Conservation (phyloP, 179 eudicot genomes). For the Vitellaria paradoxa region DNA sequence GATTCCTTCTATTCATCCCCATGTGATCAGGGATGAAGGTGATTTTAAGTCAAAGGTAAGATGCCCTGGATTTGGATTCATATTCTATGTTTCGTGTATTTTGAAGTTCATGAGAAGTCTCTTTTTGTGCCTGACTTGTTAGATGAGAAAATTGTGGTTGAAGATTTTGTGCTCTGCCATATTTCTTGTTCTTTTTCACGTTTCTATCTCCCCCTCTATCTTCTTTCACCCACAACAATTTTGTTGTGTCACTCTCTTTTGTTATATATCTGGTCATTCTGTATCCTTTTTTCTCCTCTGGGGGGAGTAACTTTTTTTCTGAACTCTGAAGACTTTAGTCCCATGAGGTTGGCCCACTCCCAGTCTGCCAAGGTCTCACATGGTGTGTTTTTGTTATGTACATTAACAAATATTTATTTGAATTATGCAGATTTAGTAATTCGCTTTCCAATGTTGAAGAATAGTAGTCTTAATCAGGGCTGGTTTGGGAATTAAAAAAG, state of each 20-base stretch:
- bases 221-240: too few species aligned
- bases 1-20: constrained; percentile 96
- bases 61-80: neutral
- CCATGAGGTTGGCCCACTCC: too few species aligned
- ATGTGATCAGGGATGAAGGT: constrained; percentile 85
- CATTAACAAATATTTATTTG: neutral
- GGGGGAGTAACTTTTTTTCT: neutral
- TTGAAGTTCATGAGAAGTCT: neutral
- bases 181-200: neutral
- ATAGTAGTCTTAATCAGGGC: too few species aligned
- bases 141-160: neutral
- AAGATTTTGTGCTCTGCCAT: neutral
- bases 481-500: too few species aligned
- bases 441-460: too few species aligned
- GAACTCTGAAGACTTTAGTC: too few species aligned
- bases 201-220: neutral
- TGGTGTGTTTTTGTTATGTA: neutral
- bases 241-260: neutral
- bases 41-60: constrained; percentile 91
- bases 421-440: neutral
- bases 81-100: constrained; percentile 6
- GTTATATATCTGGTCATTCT: neutral
- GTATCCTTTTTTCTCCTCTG: neutral
- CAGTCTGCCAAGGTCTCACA: neutral
- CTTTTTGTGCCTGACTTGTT: neutral